A percentile compares a stretch with the other conserved stretches of the same genome.
These are phyloP conservation scores for Tricholoma hemisulphureum DNA, from an alignment of 768 basidiomycete genomes.

Conservation along the genomic window DNA sequence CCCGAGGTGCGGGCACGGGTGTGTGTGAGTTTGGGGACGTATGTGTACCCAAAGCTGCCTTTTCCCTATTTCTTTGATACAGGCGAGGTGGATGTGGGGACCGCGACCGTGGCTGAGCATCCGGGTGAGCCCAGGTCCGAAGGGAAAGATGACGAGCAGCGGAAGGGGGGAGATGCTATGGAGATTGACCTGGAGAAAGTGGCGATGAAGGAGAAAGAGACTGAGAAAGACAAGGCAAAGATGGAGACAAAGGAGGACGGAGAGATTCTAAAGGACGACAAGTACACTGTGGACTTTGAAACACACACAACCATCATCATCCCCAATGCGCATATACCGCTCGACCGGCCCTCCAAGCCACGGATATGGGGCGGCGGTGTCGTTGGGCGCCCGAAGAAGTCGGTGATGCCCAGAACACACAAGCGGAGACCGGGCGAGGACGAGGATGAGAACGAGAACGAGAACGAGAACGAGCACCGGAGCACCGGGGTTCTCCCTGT, in stretches of 20 bases:
- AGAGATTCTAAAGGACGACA: constrained; percentile 17
- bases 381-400: constrained; percentile 28
- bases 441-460: background rate
- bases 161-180: constrained; percentile 16
- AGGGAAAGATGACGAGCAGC: constrained; percentile 9
- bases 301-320: constrained; percentile 56
- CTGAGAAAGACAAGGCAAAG: constrained; percentile 16
- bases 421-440: background rate
- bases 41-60: constrained; percentile 54
- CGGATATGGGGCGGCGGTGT: constrained; percentile 73
- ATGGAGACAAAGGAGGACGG: constrained; percentile 17
- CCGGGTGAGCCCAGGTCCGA: constrained; percentile 13
- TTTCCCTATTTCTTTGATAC: constrained; percentile 55
- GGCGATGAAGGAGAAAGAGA: constrained; percentile 12
- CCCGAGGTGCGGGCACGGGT: constrained; percentile 15
- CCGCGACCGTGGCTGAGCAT: constrained; percentile 7
- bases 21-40: constrained; percentile 51
- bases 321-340: constrained; percentile 57
- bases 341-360: constrained; percentile 49
- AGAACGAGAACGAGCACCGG: background rate
- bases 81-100: background rate
- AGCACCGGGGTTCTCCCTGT: background rate
- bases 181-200: constrained; percentile 2
- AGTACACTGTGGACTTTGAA: constrained; percentile 39
- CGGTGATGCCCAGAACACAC: background rate